Base-by-base conservation (phyloP, 2,329 filamentous ascomycete species). In the Cadophora sp. region DNA sequence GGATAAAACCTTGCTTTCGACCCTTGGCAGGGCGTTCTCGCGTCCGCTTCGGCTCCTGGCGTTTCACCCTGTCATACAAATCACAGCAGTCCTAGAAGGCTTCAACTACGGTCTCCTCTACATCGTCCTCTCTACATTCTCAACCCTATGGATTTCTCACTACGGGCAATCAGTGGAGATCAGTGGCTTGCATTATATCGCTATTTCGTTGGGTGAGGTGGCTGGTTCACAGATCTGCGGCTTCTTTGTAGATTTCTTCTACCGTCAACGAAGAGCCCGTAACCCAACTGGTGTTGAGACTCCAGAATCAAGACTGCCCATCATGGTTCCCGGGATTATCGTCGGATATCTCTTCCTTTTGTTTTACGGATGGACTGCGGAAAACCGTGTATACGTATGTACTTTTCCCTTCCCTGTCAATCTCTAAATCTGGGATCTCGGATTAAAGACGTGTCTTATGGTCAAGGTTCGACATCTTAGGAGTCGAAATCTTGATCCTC, bases 281-380 rank as follows among this genome's bases (percentile, higher is more conserved):
- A 27, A 66, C 79, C 85, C 85, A 0, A 78, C 87, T 87, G 0
- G 87, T 90, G 69, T 31, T 6, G n/a, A 22, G 7, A 73, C 83
- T 79, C 89, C 89, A 0, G 89, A 92, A 71, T 88, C 86, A 72
- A 85, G 89, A 14, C 80, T 89, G 0, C 89, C 88, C 0, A 78
- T 89, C 0, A 85, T 88, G 77, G 73, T 86, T 16, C 79, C 85
- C 0, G 85, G 84, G 0, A 83, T 83, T 0, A 53, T 90, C 0
- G 68, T 89, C 1, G 64, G 88, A 0, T 87, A 87, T 0, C 77
- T 89, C 11, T 83, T 83, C 0, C 78, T 89, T 0, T 81, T 88
- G 64, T 80, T 84, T 73, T 88, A 88, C 73, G 86, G 87, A 40
- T 89, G 87, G 86, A 80, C 82, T 0, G 85, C 85, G 0, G 79